phyloP scores from a whole-genome alignment of 768 basidiomycete genomes.

The Lactarius indigo region DNA sequence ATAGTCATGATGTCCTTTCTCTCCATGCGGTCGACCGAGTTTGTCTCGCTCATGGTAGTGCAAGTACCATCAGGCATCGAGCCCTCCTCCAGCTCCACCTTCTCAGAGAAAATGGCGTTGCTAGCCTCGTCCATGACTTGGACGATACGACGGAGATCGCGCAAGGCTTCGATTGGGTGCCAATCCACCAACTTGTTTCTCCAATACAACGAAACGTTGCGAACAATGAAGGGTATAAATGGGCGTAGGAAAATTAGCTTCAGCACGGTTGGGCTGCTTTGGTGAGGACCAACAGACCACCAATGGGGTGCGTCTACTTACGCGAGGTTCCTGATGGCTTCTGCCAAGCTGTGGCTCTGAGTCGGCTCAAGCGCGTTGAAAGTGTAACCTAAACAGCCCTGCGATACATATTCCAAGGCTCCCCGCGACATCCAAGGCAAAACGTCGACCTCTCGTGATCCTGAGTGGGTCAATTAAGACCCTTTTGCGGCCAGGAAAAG shows the following conservation, averaged over 20 bases:
- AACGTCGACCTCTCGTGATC: constrained; percentile 33
- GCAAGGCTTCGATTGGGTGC: constrained; percentile 32
- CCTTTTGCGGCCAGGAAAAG: not conserved
- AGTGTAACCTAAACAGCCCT: constrained; percentile 35
- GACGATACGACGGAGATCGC: constrained; percentile 30
- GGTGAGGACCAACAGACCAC: not conserved
- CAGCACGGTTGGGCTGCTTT: not conserved
- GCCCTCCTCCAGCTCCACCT: constrained; percentile 23
- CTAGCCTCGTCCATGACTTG: constrained; percentile 33
- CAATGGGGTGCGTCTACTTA: constrained; percentile 23
- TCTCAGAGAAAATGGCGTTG: constrained; percentile 31
- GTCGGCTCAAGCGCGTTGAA: constrained; percentile 32
- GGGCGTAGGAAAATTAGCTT: not conserved
- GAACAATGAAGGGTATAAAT: constrained; percentile 31
- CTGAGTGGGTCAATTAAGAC: constrained; percentile 16
- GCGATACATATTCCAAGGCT: constrained; percentile 38
- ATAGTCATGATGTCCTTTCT: constrained; percentile 40
- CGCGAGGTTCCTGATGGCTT: constrained; percentile 33
- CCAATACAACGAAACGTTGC: constrained; percentile 28
- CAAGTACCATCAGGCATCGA: not conserved
- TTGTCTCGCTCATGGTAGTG: constrained; percentile 8
- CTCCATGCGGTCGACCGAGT: constrained; percentile 14
- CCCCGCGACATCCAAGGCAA: constrained; percentile 34
- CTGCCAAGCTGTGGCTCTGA: constrained; percentile 31
- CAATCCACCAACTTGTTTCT: constrained; percentile 35